Evolutionary conservation across 2,329 filamentous ascomycete genomes (phyloP).

Genomic region (Trichoderma brevicompactum): DNA sequence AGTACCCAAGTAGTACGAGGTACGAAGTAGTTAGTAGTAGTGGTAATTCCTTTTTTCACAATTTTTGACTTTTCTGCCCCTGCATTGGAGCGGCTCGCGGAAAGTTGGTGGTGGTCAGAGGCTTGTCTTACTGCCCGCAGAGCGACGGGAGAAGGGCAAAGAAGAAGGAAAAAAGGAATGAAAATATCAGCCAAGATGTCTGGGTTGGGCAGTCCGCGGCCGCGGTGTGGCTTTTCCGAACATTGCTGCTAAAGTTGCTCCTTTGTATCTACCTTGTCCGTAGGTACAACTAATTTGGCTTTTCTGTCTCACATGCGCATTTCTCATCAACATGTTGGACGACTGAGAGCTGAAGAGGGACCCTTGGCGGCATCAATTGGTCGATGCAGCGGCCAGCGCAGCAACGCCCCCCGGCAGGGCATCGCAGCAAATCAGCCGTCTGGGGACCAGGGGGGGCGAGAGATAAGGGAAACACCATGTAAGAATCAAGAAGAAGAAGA

Average conservation of each 20-base stretch:
- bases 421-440: slow-evolving; percentile 18
- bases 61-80: slow-evolving; percentile 13
- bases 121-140: background rate
- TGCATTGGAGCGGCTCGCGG: slow-evolving; percentile 18
- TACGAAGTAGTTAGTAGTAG: too few relatives aligned
- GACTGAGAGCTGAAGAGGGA: slow-evolving; percentile 5
- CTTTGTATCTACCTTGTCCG: too few relatives aligned
- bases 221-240: slow-evolving; percentile 14
- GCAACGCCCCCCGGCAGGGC: background rate
- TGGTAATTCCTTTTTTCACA: background rate
- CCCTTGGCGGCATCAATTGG: slow-evolving; percentile 21
- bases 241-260: background rate
- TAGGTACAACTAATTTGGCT: too few relatives aligned
- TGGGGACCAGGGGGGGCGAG: background rate
- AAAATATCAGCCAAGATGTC: background rate
- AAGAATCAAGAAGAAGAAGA: background rate
- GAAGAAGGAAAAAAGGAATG: background rate
- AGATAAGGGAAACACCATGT: slow-evolving; percentile 2
- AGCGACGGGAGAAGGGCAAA: background rate
- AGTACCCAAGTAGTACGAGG: background rate
- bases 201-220: slow-evolving; percentile 1
- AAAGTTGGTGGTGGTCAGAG: background rate
- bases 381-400: slow-evolving; percentile 16
- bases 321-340: background rate
- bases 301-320: background rate